phyloP scores from a whole-genome alignment of 306 rosid genomes.

The Cajanus cajan region DNA sequence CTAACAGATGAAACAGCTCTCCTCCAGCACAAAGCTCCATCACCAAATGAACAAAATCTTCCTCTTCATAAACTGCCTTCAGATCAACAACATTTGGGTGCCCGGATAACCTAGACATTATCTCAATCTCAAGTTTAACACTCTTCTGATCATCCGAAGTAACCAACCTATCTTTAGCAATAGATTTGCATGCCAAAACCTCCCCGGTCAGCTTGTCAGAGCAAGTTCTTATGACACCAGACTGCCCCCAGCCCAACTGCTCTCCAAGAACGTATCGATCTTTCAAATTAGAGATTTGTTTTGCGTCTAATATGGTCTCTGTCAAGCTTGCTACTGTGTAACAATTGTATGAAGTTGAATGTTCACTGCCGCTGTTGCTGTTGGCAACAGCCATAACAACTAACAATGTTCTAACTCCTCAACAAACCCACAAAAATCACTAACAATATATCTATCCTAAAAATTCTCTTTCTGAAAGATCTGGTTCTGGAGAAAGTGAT shows the following conservation, averaged over 20 bases:
- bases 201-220: constrained; percentile 68
- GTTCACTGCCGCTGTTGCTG: constrained; percentile 44
- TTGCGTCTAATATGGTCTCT: constrained; percentile 61
- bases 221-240: constrained; percentile 69
- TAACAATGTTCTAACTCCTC: constrained; percentile 40
- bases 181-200: constrained; percentile 79
- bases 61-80: constrained; percentile 85
- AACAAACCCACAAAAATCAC: constrained; percentile 11
- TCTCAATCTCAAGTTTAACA: constrained; percentile 83
- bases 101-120: constrained; percentile 82
- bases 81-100: constrained; percentile 87
- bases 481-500: not conserved
- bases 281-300: constrained; percentile 52
- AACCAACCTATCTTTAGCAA: constrained; percentile 74
- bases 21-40: constrained; percentile 98
- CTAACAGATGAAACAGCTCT: constrained; percentile 74
- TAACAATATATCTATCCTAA: constrained; percentile 23
- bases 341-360: constrained; percentile 48
- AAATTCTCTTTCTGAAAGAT: constrained; percentile 6
- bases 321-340: constrained; percentile 57
- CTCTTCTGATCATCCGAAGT: constrained; percentile 65
- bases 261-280: constrained; percentile 69
- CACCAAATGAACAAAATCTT: constrained; percentile 73
- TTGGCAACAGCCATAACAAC: constrained; percentile 71
- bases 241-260: constrained; percentile 86